Conservation (phyloP, 768 basidiomycete species). For the Pisolithus marmoratus region DNA sequence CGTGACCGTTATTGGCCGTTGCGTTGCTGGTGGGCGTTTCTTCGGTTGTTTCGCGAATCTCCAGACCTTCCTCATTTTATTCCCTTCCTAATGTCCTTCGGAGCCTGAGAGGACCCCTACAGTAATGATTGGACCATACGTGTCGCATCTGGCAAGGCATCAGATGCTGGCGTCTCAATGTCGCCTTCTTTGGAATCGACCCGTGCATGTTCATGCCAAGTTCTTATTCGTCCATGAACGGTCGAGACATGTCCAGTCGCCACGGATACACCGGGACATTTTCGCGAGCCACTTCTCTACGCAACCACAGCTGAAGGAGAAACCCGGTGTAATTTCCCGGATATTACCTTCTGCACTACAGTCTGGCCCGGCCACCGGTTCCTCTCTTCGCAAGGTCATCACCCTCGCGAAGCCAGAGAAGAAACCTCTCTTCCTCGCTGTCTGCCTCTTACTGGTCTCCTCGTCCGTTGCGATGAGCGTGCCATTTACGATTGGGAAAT, state of each 20-base stretch:
- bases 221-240: neutral
- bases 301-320: neutral
- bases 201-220: neutral
- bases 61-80: neutral
- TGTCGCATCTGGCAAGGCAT: conserved; percentile 4
- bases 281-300: conserved; percentile 11
- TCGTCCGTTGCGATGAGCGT: conserved; percentile 89
- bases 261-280: neutral
- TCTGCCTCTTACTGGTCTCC: conserved; percentile 80
- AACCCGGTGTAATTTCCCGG: conserved; percentile 16
- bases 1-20: too few species aligned
- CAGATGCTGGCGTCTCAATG: conserved; percentile 4
- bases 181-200: neutral
- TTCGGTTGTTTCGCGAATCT: too few species aligned
- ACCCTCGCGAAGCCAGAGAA: conserved; percentile 79
- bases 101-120: neutral
- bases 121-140: conserved; percentile 7
- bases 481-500: conserved; percentile 86
- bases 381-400: conserved; percentile 71
- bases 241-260: neutral
- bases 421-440: conserved; percentile 67
- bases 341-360: conserved; percentile 28
- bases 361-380: conserved; percentile 38
- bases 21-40: too few species aligned
- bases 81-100: neutral